Evolutionary conservation across 495 filamentous ascomycete species (phyloP).

Genomic region (Neurospora sp.): DNA sequence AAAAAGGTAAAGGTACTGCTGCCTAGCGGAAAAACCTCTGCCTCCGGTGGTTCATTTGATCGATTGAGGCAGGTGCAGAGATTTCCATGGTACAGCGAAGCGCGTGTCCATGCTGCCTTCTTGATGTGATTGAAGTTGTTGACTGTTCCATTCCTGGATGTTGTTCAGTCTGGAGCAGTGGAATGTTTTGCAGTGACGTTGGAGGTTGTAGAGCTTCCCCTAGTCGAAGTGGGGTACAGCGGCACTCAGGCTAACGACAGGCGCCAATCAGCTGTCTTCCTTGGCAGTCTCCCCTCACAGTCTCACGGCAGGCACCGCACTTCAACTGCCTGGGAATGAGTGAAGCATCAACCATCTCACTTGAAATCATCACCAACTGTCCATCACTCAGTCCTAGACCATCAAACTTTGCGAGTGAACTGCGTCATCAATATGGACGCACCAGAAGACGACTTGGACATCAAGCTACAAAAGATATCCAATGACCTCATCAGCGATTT

Average conservation of each 20-base stretch:
- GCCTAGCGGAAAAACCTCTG: background rate
- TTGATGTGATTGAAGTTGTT: background rate
- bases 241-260: background rate
- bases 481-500: slow-evolving; percentile 59
- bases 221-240: background rate
- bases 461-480: slow-evolving; percentile 64
- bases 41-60: background rate
- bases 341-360: background rate
- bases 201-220: background rate
- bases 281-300: background rate
- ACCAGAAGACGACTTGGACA: slow-evolving; percentile 49
- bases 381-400: background rate
- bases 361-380: background rate
- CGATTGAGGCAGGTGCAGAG: background rate
- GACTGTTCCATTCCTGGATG: background rate
- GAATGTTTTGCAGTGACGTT: background rate
- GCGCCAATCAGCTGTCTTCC: background rate
- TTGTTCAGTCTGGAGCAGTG: background rate
- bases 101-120: background rate
- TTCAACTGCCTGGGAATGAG: background rate
- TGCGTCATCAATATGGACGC: slow-evolving; percentile 31
- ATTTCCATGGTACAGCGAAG: background rate
- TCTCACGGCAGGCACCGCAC: background rate
- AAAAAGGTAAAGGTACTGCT: background rate
- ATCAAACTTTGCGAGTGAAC: background rate